Conservation (phyloP, 2,329 filamentous ascomycete genomes). For the Hymenoscyphus occultus region DNA sequence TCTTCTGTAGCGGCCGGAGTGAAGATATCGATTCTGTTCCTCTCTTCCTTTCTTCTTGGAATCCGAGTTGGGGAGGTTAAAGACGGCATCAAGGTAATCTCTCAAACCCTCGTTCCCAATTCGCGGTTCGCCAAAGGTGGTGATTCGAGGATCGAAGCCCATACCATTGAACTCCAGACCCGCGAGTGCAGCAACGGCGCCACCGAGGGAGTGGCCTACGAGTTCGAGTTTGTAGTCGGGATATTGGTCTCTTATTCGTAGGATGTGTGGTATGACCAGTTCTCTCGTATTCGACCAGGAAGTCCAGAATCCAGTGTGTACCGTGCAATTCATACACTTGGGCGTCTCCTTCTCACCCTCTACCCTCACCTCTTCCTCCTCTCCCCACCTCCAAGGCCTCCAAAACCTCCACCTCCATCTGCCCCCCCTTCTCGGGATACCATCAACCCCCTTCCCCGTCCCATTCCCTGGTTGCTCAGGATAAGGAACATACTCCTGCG, state of each 20-base stretch:
- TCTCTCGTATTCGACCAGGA: slow-evolving; percentile 77
- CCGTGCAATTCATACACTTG: slow-evolving; percentile 81
- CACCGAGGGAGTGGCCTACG: slow-evolving; percentile 85
- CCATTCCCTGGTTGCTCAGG: slow-evolving; percentile 45
- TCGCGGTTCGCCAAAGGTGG: slow-evolving; percentile 88
- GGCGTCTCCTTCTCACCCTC: slow-evolving; percentile 7
- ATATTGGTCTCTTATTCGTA: slow-evolving; percentile 55
- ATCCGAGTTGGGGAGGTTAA: slow-evolving; percentile 34
- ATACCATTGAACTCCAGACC: slow-evolving; percentile 72
- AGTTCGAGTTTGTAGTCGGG: slow-evolving; percentile 73
- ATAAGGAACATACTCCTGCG: slow-evolving; percentile 89
- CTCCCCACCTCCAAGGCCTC: slow-evolving; percentile 13
- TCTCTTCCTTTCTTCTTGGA: not conserved
- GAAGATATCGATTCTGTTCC: not conserved
- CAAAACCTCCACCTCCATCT: slow-evolving; percentile 15
- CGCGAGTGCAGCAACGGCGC: slow-evolving; percentile 85
- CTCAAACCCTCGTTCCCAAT: slow-evolving; percentile 57
- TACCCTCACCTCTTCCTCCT: not conserved
- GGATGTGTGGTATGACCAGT: slow-evolving; percentile 65
- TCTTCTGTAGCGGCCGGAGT: slow-evolving; percentile 55
- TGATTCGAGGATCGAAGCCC: slow-evolving; percentile 75
- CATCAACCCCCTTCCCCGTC: slow-evolving; percentile 35
- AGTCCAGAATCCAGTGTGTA: slow-evolving; percentile 84
- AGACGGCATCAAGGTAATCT: slow-evolving; percentile 53
- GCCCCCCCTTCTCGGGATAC: slow-evolving; percentile 20